Percentiles rank a stretch among this genome's conserved stretches.
These are phyloP conservation scores for Coccomyxa sp. DNA, from an alignment of 139 green algal genomes.

Conservation along the genomic window DNA sequence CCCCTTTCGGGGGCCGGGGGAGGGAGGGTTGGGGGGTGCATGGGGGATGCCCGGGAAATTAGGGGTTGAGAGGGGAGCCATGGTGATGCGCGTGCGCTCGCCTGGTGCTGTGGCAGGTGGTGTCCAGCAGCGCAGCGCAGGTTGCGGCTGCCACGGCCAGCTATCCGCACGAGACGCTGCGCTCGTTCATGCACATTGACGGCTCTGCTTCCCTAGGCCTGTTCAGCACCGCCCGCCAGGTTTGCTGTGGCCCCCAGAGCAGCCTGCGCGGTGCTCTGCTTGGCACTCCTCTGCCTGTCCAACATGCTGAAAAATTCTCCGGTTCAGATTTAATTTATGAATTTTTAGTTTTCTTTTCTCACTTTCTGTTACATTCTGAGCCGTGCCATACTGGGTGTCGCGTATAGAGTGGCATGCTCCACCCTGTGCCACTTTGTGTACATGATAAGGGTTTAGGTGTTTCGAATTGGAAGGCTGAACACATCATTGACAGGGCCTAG, in stretches of 20 bases:
- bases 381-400: no score
- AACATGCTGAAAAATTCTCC: not conserved
- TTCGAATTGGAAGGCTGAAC: no score
- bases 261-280: not conserved
- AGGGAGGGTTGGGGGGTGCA: not conserved
- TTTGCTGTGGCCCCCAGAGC: slow-evolving; percentile 3
- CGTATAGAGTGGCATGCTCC: no score
- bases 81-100: no score
- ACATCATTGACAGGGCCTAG: no score
- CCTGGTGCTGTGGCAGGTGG: slow-evolving; percentile 49
- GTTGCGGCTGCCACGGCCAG: slow-evolving; percentile 91
- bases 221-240: slow-evolving; percentile 34
- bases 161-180: slow-evolving; percentile 96
- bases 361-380: not conserved
- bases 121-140: slow-evolving; percentile 79
- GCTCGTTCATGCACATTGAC: slow-evolving; percentile 86
- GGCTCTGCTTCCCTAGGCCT: slow-evolving; percentile 68
- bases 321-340: not conserved
- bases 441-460: no score
- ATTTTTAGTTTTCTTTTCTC: not conserved
- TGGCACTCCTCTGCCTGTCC: not conserved
- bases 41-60: no score
- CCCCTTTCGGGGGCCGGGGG: not conserved
- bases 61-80: no score
- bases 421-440: no score